Evolutionary conservation across 1,284 basidiomycete species (phyloP).

Genomic region (Boletus semigastroideus): DNA sequence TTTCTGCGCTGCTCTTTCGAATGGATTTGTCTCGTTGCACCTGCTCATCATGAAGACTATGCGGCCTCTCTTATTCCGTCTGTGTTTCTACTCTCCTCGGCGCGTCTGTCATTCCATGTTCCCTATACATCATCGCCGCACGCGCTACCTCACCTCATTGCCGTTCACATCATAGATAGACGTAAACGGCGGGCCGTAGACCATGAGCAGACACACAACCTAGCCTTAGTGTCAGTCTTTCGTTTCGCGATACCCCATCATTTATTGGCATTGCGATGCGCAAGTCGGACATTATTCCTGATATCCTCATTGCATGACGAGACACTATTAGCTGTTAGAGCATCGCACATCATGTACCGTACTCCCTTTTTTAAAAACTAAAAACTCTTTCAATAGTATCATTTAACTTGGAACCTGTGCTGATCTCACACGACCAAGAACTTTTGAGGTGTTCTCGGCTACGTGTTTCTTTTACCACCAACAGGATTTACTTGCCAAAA

Average conservation of each 20-base stretch:
- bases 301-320: conserved; percentile 56
- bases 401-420: neutral
- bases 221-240: conserved; percentile 44
- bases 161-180: conserved; percentile 43
- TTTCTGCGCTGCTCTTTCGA: conserved; percentile 60
- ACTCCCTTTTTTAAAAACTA: conserved; percentile 31
- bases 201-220: conserved; percentile 45
- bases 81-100: conserved; percentile 39
- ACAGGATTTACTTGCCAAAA: conserved; percentile 11
- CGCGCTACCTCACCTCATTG: conserved; percentile 33
- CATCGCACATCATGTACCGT: conserved; percentile 60
- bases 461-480: conserved; percentile 16
- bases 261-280: conserved; percentile 52
- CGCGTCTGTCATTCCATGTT: conserved; percentile 26
- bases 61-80: conserved; percentile 50
- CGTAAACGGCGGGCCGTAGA: conserved; percentile 42
- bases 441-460: conserved; percentile 17
- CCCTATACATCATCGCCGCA: conserved; percentile 15
- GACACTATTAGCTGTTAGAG: conserved; percentile 59
- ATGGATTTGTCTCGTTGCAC: conserved; percentile 61
- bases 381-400: conserved; percentile 17
- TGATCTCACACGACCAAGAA: conserved; percentile 26
- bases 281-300: conserved; percentile 49
- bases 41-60: conserved; percentile 54
- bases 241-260: conserved; percentile 55